Evolutionary conservation across 768 basidiomycete species (phyloP), one percentile per base, ranked within the genome.

Genomic region (Udeniomyces megalosporus): DNA sequence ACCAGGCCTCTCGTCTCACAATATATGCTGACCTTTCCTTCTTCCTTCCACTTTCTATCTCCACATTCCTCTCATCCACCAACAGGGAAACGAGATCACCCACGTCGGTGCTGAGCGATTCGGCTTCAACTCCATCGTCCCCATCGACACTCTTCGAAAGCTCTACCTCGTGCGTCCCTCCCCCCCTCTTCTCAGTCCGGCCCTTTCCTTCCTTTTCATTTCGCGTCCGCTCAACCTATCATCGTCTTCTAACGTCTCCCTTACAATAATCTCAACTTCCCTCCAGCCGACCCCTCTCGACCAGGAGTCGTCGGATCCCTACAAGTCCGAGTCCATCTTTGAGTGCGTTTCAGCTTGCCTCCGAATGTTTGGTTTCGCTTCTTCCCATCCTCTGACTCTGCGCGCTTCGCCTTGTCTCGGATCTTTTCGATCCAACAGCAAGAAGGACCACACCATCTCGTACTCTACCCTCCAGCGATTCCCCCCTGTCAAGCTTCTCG

Each of bases 401-500:
- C 32, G 31, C 12, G 20, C 28, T 12, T 20, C n/a, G 26, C 35
- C 8, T 22, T 57, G 17, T 7, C 17, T 24, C 38, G 5, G 10
- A 3, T 29, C 34, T 29, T n/a, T n/a, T n/a, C n/a, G n/a, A n/a
- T n/a, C 51, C n/a, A 15, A 14, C 71, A 84, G 86, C 44, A 80
- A 84, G 65, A 80, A 79, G 28, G 80, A 84, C 38, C 55, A 49
- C 67, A 81, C 85, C 42, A 90, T 95, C 73, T 87, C 91, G 47
- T 96, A 92, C 75, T 87, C 88, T 51, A 89, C 90, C 28, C 81
- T 93, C 61, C 83, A 86, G 58, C 84, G 87, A 48, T 99, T 91
- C 74, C 88, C 91, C 11, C 89, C 93, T 3, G 92, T 99, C 64
- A 88, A 82, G 69, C 82, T 91, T 52, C 81, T 99, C 51, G 74